Evolutionary conservation across 208 protist species (phyloP).

Genomic region (Trypanosoma lewisi): DNA sequence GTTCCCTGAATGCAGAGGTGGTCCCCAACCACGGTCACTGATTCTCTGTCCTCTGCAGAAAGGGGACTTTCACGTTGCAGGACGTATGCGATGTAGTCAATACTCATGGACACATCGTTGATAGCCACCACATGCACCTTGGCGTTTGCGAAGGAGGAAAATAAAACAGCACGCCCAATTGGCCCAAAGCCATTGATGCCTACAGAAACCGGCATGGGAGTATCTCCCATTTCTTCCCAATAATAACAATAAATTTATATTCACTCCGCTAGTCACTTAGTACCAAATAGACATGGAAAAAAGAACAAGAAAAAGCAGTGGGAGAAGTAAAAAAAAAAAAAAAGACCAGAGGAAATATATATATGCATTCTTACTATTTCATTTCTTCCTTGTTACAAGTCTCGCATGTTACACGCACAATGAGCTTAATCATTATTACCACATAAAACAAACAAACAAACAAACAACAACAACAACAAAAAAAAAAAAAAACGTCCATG

Average conservation of each 20-base stretch:
- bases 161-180: constrained; percentile 92
- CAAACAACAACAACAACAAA: no score
- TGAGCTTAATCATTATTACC: no score
- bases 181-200: constrained; percentile 97
- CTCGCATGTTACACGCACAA: not conserved
- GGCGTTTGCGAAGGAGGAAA: constrained; percentile 70
- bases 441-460: no score
- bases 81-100: constrained; percentile 93
- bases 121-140: constrained; percentile 84
- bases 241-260: not conserved
- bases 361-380: not conserved
- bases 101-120: constrained; percentile 94
- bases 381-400: not conserved
- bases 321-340: constrained; percentile 6
- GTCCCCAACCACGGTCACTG: constrained; percentile 30
- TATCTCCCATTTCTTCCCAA: constrained; percentile 8
- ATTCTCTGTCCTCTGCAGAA: constrained; percentile 50
- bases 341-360: constrained; percentile 1
- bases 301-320: not conserved
- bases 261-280: not conserved
- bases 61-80: constrained; percentile 92
- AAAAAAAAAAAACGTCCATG: no score
- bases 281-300: not conserved
- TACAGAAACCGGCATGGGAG: constrained; percentile 31
- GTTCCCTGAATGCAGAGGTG: constrained; percentile 47